A percentile compares a stretch with the other conserved stretches of the same genome.
Evolutionary conservation across 1,284 basidiomycete species (phyloP).

Genomic region (Sporisorium iseilematis-ciliati): DNA sequence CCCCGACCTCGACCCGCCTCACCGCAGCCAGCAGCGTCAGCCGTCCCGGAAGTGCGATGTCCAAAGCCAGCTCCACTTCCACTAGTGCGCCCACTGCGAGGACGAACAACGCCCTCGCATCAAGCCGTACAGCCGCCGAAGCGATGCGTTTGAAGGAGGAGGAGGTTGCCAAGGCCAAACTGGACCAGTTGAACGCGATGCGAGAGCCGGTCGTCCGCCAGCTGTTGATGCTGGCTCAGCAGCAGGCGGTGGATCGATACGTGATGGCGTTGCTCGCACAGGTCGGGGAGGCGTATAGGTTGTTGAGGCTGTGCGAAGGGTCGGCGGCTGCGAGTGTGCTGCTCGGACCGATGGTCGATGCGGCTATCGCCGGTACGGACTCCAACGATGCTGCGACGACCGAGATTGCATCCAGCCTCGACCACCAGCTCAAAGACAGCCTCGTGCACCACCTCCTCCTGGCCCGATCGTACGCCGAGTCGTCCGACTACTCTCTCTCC

Average conservation of each 20-base stretch:
- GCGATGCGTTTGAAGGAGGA: conserved; percentile 46
- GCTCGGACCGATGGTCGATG: conserved; percentile 13
- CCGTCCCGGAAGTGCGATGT: conserved; percentile 46
- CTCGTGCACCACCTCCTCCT: conserved; percentile 54
- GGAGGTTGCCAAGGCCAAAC: conserved; percentile 19
- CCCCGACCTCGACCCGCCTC: conserved; percentile 10
- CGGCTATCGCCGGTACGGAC: background rate
- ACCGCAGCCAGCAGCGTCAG: conserved; percentile 17
- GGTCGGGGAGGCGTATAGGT: conserved; percentile 59
- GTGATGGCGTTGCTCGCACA: conserved; percentile 45
- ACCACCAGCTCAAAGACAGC: conserved; percentile 38
- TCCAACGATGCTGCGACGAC: background rate
- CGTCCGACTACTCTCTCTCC: conserved; percentile 58
- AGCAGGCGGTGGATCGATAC: conserved; percentile 43
- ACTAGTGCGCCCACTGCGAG: conserved; percentile 18
- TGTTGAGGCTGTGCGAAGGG: conserved; percentile 54
- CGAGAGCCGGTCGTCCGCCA: conserved; percentile 29
- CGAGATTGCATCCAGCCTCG: conserved; percentile 18
- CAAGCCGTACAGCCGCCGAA: conserved; percentile 38
- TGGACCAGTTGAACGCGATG: conserved; percentile 20
- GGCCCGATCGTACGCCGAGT: conserved; percentile 60
- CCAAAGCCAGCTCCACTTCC: conserved; percentile 44
- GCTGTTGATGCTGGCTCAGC: conserved; percentile 29
- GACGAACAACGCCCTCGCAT: conserved; percentile 21
- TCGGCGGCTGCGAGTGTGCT: conserved; percentile 45